These are phyloP conservation scores for Vitis hybrid DNA, from an alignment of 177 flowering plant species.

Conservation along the genomic window DNA sequence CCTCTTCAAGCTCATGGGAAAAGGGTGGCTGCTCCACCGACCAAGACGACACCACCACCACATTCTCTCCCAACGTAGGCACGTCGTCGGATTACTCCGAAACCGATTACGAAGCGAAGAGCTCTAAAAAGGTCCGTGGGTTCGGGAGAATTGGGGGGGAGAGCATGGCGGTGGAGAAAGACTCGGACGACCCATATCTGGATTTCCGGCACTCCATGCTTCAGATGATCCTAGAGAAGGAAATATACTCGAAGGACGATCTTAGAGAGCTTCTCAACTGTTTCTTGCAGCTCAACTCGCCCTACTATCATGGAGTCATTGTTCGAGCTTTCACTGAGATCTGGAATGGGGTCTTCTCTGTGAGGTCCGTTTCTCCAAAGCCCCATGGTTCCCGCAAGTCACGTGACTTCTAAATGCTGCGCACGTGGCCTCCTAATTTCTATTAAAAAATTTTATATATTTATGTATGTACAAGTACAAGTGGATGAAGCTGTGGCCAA, in stretches of 20 bases:
- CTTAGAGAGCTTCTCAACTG: conserved; percentile 58
- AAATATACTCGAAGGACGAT: conserved; percentile 61
- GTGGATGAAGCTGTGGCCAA: too few species aligned
- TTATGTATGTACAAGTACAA: too few species aligned
- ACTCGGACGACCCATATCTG: conserved; percentile 67
- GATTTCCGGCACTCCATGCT: conserved; percentile 72
- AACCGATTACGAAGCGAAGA: conserved; percentile 10
- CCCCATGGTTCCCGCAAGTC: conserved; percentile 19
- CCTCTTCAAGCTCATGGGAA: conserved; percentile 22
- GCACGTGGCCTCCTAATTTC: conserved; percentile 16
- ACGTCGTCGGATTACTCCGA: conserved; percentile 4
- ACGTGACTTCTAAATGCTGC: conserved; percentile 29
- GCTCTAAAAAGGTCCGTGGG: conserved; percentile 24
- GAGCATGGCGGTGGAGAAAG: conserved; percentile 69
- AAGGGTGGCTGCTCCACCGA: neutral
- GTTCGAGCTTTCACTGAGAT: conserved; percentile 67
- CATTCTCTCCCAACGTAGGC: conserved; percentile 16
- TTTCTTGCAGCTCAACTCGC: conserved; percentile 64
- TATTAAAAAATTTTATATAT: neutral
- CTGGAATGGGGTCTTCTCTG: conserved; percentile 58
- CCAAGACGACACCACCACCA: conserved; percentile 11
- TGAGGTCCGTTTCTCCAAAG: conserved; percentile 6
- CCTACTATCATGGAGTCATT: conserved; percentile 52
- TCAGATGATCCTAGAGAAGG: conserved; percentile 70
- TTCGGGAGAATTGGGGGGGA: conserved; percentile 46